Base-by-base conservation (phyloP, 1,284 basidiomycete genomes). In the Trametes polyzona region DNA sequence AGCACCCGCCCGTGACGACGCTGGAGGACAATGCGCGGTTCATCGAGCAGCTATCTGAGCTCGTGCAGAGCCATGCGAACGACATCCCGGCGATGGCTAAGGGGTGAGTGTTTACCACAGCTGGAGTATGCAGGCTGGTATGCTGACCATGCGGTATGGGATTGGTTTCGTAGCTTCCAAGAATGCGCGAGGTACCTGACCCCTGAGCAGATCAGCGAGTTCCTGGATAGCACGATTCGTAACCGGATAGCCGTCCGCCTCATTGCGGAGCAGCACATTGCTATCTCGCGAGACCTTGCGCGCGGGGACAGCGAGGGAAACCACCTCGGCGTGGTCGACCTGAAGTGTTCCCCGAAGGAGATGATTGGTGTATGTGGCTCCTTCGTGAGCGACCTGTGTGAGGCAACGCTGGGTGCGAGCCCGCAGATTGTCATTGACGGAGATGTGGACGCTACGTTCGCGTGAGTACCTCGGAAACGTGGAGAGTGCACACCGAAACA, bases 261-360 rank as follows among this genome's bases (percentile, higher is more conserved):
- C 50, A 94, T 96, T 62, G 95, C 93, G 39, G 94, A 96, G 70
- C 95, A 96, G 69, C 95, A 96, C 69, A 88, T 96, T 36, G 87
- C 92, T 1, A 78, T 96, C 19, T 90, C 91, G 2, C 82, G 82
- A 49, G 85, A 86, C 1, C 72, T 92, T 49, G 68, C 73, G 30
- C 49, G 76, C 2, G 67, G 72, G 4, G 66, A 57, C 39, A 46
- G 61, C 67, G 43, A 70, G 67, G 54, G 24, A 14, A 29, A 73
- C 50, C 75, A 84, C 66, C 77, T 83, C 39, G 91, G 88, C 21
- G 80, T 94, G 17, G 85, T 94, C 30, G 79, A 93, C 66, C 80
- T 82, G 72, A 70, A 76, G 9, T 88, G 90, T 64, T 88, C 84
- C 3, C 92, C 90, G 0, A 76, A 76, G 35, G 78, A 81, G 14